Base-by-base conservation (phyloP, 306 rosid genomes). In the Cucurbita maxima region DNA sequence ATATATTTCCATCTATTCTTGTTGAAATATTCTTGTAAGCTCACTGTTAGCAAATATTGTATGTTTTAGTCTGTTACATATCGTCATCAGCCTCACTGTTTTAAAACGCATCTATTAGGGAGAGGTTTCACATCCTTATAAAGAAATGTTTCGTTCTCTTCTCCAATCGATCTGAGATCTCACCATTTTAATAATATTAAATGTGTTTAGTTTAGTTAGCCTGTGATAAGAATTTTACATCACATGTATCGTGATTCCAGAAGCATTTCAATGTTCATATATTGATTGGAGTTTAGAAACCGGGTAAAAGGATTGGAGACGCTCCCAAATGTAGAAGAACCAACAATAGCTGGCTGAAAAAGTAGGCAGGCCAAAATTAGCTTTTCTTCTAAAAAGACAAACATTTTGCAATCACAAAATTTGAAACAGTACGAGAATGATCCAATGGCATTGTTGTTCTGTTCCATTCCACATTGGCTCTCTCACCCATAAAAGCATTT, bases 401-500 rank as follows among this genome's bases (percentile, higher is more conserved):
- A 10, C 34, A 30, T 30, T 44, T 66, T 5, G 72, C 30, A 36
- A 38, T 62, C 8, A 64, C 37, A 20, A 41, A n/a, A 0, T n/a
- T 11, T 10, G 11, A 11, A 66, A 67, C 11, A 67, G 53, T 19
- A 44, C 16, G 36, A 43, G 72, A 67, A 67, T 19, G 19, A 67
- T 67, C 47, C 72, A 67, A 67, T 44, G 72, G 19, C 40, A 20
- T 67, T 67, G 53, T 20, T 67, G 53, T 20, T 6, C 40, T 43
- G n/a, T 66, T 20, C 19, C 55, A 44, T 44, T 11, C 53, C 44
- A 8, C 54, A 43, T 6, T 15, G 45, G 68, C 68, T 60, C 45
- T 36, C 45, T 36, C 69, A 61, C 69, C 69, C 69, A 61, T 37
- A 67, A 67, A 67, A 67, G 72, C 38, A 44, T 67, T 14, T 45